Base-by-base conservation (phyloP, 495 filamentous ascomycete genomes). In the Neurospora sp. region DNA sequence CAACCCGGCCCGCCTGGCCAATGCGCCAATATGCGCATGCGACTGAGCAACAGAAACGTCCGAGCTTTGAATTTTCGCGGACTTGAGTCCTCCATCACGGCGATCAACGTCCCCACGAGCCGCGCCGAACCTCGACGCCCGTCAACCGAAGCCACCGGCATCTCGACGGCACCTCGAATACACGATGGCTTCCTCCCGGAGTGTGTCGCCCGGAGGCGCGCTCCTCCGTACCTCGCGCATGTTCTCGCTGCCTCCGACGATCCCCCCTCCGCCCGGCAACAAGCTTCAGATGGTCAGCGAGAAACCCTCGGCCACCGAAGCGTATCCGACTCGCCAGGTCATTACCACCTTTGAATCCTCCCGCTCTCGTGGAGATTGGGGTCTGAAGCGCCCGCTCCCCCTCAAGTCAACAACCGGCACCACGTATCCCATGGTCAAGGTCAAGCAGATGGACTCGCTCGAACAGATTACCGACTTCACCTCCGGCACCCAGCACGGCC, bases 381-480 rank as follows among this genome's bases (percentile, higher is more conserved):
- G 96, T 35, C 84, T 98, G 75, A 99, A 99, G 82, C 86, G 96
- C 44, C 86, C 93, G 10, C 83, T 98, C 1, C 96, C 96, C 3
- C 80, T 90, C 10, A 89, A 89, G 78, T 89, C 91, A 8, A 97
- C 93, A 1, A 90, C 88, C 0, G 90, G 87, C 73, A 89, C 92
- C 10, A 88, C 88, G 3, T 90, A 88, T 39, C 92, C 94, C 2
- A 85, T 91, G 27, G 85, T 97, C 44, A 86, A 91, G 42, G 84
- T 98, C 72, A 85, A 82, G 72, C 86, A 90, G 40, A 85, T 96
- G 72, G 96, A 99, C 84, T 94, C 93, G 8, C 88, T 89, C 74
- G 94, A 98, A 83, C 93, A 97, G 79, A 89, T 97, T 80, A 97
- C 94, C 72, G 94, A 97, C 73, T 99, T 93, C 83, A 87, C 90